Evolutionary conservation across 345 rosid species (phyloP), one percentile per base, ranked within the genome.

Genomic region (Melaleuca alternifolia): DNA sequence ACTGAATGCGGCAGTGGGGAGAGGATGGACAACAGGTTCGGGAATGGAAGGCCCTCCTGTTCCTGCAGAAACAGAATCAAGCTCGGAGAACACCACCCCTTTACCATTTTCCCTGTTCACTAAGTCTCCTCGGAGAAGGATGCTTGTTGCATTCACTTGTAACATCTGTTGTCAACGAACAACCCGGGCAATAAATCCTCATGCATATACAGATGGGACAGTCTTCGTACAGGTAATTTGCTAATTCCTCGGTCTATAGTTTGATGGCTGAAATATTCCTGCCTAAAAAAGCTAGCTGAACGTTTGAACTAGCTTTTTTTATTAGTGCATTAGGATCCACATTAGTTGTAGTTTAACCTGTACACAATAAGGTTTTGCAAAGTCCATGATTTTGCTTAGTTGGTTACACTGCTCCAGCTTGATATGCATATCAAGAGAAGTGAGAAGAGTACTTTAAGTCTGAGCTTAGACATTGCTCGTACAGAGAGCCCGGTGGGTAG

Each of bases 81-180:
- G 46, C 79, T 92, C 84, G 9, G 97, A 89, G 88, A 94, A 89
- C 56, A 92, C 94, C 53, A 95, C 98, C 23, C 95, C 98, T 33
- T 92, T 97, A 30, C 99, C 99, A 8, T 97, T 98, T 95, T 97
- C 98, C 20, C 92, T 97, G 65, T 96, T 97, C 92, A 96, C 98
- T 24, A 95, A 93, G 89, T 97, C 98, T 11, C 99, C 98, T 5
- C 97, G 98, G 50, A 88, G 98, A 86, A 93, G 96, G 84, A 96
- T 96, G 98, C 99, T 96, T 50, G 98, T 97, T 50, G 98, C 98
- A 26, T 97, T 97, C 92, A 94, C 98, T 57, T 97, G 99, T 89
- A 97, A 95, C 62, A 91, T 97, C 50, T 95, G 99, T 82, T 94
- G 94, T 20, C 98, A 97, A 88, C 95, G 99, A 89, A 97, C 99